These are phyloP conservation scores for Aureobasidium sp. DNA, from an alignment of 2,329 filamentous ascomycete genomes.

Conservation along the genomic window DNA sequence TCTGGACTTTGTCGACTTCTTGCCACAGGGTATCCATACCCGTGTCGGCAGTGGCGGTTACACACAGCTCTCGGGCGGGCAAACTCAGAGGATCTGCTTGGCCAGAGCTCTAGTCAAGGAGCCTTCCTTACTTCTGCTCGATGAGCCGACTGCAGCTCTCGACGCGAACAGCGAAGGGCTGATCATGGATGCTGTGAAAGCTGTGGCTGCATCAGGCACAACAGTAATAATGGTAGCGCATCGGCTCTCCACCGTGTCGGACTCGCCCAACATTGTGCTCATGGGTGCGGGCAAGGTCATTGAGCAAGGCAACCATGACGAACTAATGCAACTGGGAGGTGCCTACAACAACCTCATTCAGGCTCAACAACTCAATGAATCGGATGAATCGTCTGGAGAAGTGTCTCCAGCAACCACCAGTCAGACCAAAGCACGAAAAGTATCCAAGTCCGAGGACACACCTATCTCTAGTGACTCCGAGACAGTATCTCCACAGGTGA, in stretches of 20 bases:
- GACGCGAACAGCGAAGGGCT: constrained; percentile 36
- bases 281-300: constrained; percentile 58
- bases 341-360: constrained; percentile 15
- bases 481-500: background rate
- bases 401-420: background rate
- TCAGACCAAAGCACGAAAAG: constrained; percentile 50
- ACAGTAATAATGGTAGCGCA: constrained; percentile 68
- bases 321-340: constrained; percentile 30
- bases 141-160: constrained; percentile 39
- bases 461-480: constrained; percentile 34
- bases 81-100: constrained; percentile 39
- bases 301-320: constrained; percentile 52
- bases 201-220: constrained; percentile 38
- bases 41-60: constrained; percentile 33
- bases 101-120: constrained; percentile 38
- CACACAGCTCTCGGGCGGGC: constrained; percentile 35
- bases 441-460: constrained; percentile 37
- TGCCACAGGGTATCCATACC: constrained; percentile 38
- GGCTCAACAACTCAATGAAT: constrained; percentile 12
- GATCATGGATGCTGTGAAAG: constrained; percentile 35
- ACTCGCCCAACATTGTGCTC: constrained; percentile 72
- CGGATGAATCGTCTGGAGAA: background rate
- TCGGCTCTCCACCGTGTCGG: constrained; percentile 65
- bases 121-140: constrained; percentile 37
- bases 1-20: constrained; percentile 36